These are phyloP conservation scores for Ehretia macrophylla DNA, from an alignment of 257 asterid genomes.

Conservation along the genomic window DNA sequence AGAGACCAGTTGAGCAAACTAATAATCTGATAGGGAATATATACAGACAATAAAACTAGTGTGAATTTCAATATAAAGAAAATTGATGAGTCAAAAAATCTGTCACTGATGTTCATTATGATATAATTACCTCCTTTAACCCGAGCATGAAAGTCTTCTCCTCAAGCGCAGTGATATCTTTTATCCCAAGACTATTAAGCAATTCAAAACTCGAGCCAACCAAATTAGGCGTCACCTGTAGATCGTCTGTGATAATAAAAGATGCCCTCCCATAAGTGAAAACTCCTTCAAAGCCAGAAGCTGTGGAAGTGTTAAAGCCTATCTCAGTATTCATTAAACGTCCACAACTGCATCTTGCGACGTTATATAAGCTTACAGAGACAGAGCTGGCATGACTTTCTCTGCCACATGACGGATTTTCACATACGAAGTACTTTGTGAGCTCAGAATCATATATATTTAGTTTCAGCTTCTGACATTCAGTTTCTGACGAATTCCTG, in stretches of 20 bases:
- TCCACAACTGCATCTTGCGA: neutral
- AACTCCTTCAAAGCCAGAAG: neutral
- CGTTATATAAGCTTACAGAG: neutral
- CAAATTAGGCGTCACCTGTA: neutral
- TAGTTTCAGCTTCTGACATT: too few relatives aligned
- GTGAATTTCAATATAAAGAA: too few relatives aligned
- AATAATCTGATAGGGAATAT: neutral
- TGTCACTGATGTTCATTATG: too few relatives aligned
- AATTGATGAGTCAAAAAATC: too few relatives aligned
- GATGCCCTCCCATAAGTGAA: neutral
- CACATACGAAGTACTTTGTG: too few relatives aligned
- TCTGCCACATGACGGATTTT: too few relatives aligned
- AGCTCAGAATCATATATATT: too few relatives aligned
- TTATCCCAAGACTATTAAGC: neutral
- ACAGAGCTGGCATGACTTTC: too few relatives aligned
- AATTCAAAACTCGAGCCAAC: neutral
- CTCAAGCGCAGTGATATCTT: neutral
- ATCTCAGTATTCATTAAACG: neutral
- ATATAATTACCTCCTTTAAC: constrained; percentile 2
- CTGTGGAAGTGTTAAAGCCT: too few relatives aligned
- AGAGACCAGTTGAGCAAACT: neutral
- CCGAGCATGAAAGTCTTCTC: neutral
- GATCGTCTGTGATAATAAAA: neutral
- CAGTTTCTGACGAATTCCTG: too few relatives aligned
- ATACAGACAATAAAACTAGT: neutral